These are phyloP conservation scores for Biscogniauxia mediterranea DNA, from an alignment of 2,329 filamentous ascomycete species.

Conservation along the genomic window DNA sequence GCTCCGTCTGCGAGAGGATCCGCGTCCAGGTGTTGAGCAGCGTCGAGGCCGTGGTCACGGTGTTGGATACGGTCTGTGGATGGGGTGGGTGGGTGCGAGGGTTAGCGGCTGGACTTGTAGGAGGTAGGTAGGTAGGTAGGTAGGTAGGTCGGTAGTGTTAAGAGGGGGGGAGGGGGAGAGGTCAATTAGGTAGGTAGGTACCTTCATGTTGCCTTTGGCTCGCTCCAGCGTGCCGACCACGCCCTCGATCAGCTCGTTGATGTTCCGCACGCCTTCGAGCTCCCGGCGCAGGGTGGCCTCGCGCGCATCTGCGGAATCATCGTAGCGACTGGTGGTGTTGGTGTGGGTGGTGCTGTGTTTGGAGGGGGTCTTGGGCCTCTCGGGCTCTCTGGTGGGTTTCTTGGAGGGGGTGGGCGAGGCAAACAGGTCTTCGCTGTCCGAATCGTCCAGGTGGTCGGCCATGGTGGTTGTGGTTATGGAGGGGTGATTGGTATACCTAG, in stretches of 20 bases:
- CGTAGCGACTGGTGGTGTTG: conserved; percentile 32
- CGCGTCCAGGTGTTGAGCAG: conserved; percentile 94
- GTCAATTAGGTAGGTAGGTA: too few relatives aligned
- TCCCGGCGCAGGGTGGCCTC: conserved; percentile 76
- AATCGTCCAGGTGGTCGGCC: conserved; percentile 45
- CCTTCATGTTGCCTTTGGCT: conserved; percentile 75
- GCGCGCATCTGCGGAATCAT: conserved; percentile 59
- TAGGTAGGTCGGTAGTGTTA: conserved; percentile 1
- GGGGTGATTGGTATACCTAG: background rate
- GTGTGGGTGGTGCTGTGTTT: conserved; percentile 44
- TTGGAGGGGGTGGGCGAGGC: conserved; percentile 42
- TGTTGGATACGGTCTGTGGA: conserved; percentile 73
- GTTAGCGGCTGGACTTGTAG: conserved; percentile 10
- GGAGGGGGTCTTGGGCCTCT: conserved; percentile 47
- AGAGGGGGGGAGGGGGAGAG: background rate
- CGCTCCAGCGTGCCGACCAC: conserved; percentile 70
- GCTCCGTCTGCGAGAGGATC: conserved; percentile 94
- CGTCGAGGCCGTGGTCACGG: conserved; percentile 82
- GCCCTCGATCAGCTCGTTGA: conserved; percentile 84
- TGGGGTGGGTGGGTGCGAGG: too few relatives aligned
- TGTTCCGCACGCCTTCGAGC: conserved; percentile 76
- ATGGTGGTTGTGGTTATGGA: conserved; percentile 31
- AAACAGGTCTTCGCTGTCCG: conserved; percentile 49
- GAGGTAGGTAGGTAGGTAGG: conserved; percentile 3
- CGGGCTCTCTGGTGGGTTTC: conserved; percentile 37